Evolutionary conservation across 768 basidiomycete genomes (phyloP).

Genomic region (Leccinum sublutescens): DNA sequence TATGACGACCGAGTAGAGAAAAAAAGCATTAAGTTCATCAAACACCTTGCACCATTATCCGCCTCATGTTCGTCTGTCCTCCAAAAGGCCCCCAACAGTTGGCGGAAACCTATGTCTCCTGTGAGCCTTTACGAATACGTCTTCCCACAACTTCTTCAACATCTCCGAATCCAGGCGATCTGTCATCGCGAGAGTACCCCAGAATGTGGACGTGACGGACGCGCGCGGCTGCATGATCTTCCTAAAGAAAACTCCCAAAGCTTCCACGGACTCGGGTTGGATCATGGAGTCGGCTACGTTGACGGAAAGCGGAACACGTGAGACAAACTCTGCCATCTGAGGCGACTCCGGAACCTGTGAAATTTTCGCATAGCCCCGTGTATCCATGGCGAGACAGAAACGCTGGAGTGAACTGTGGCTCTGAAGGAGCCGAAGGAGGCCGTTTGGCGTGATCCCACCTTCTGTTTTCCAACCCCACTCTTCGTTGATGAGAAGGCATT

Average conservation of each 20-base stretch:
- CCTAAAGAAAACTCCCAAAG: constrained; percentile 18
- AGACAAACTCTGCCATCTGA: neutral
- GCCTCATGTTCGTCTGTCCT: neutral
- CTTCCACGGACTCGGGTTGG: constrained; percentile 15
- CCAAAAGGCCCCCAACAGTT: neutral
- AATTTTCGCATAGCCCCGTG: constrained; percentile 1
- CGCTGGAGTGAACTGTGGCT: neutral
- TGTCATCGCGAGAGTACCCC: constrained; percentile 10
- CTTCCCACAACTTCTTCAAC: constrained; percentile 15
- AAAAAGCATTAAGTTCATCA: neutral
- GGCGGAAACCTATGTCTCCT: neutral
- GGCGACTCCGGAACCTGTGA: neutral
- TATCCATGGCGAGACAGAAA: constrained; percentile 18
- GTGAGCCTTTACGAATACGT: constrained; percentile 19
- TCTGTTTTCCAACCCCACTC: constrained; percentile 20
- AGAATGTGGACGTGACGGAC: constrained; percentile 3
- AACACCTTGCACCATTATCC: neutral
- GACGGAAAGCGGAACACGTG: constrained; percentile 9
- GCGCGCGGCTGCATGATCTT: constrained; percentile 8
- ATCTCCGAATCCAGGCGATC: constrained; percentile 16
- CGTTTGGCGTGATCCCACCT: constrained; percentile 17
- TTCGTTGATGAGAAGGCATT: constrained; percentile 17
- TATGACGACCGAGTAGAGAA: neutral
- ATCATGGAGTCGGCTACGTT: constrained; percentile 20
- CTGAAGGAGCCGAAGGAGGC: constrained; percentile 17